Evolutionary conservation across 306 rosid genomes (phyloP), one percentile per base, ranked within the genome.

Genomic region (Betula pendula): DNA sequence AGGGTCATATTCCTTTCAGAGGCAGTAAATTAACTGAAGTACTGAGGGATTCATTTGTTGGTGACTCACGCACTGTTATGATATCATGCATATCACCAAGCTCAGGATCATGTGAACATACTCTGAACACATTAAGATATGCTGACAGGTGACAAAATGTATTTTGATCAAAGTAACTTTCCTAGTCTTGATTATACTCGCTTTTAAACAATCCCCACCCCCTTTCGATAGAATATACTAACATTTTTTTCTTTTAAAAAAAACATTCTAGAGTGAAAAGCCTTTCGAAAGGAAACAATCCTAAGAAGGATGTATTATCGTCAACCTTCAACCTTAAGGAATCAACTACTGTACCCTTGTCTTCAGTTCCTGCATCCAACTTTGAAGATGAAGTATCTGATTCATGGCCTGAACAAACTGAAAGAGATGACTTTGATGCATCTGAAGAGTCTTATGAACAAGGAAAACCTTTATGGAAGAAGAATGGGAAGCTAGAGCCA

Each of bases 1-100:
- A 96, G 84, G 98, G 98, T 40, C 99, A 92, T 81, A 96, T 96
- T 79, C 99, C 99, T 79, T 96, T 96, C 84, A 87, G 99, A 87
- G 99, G 99, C 77, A 96, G 99, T 76, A 96, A 96, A 84, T 76
- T 96, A 78, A 96, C 99, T 5, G 99, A 96, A 88, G 99, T 96
- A 83, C 85, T 96, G 83, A 91, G 99, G 84, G 99, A 96, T 81
- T 96, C 99, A 68, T 96, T 96, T 79, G 93, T 96, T 53, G 99
- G 99, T 24, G 79, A 93, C 71, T 96, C 99, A 14, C 97, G 99
- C 69, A 96, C 99, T 52, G 99, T 96, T 76, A 96, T 96, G 99
- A 84, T 96, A 80, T 96, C 99, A 12, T 96, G 99, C 83, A 96
- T 96, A 82, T 96, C 99, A 10, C 99, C 99, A 70, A 91, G 99